Evolutionary conservation across 768 basidiomycete genomes (phyloP).

Genomic region (Solioccasus polychromus): DNA sequence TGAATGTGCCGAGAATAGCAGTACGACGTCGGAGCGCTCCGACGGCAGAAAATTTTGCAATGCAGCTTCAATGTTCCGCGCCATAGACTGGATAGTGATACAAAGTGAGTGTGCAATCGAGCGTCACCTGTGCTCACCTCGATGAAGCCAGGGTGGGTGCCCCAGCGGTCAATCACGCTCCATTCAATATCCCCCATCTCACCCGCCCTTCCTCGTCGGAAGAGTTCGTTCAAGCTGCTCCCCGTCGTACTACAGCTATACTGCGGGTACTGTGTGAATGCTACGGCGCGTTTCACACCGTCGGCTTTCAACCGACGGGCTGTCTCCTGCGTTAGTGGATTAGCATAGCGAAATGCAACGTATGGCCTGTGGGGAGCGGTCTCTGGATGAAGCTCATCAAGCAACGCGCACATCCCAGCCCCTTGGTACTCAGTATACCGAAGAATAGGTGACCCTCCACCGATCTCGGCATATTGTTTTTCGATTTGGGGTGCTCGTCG

Average conservation of each 20-base stretch:
- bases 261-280: slow-evolving; percentile 98
- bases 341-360: slow-evolving; percentile 92
- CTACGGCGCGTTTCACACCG: slow-evolving; percentile 88
- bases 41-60: slow-evolving; percentile 75
- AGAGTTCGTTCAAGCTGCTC: slow-evolving; percentile 94
- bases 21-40: slow-evolving; percentile 67
- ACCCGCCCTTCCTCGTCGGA: slow-evolving; percentile 57
- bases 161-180: slow-evolving; percentile 99
- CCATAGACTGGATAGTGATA: slow-evolving; percentile 63
- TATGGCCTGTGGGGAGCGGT: slow-evolving; percentile 96
- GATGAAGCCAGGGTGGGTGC: slow-evolving; percentile 89
- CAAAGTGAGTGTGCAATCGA: not conserved
- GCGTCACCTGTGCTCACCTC: slow-evolving; percentile 58
- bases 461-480: slow-evolving; percentile 90
- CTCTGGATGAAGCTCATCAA: slow-evolving; percentile 91
- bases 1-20: slow-evolving; percentile 97
- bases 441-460: slow-evolving; percentile 95
- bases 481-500: slow-evolving; percentile 92
- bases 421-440: slow-evolving; percentile 88
- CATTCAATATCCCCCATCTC: slow-evolving; percentile 75
- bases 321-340: slow-evolving; percentile 82
- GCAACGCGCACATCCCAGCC: slow-evolving; percentile 80
- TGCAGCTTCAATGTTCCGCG: slow-evolving; percentile 82
- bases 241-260: slow-evolving; percentile 99
- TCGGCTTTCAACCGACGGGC: slow-evolving; percentile 83